These are phyloP conservation scores for Claviceps sp. DNA, from an alignment of 2,329 filamentous ascomycete genomes.

Conservation along the genomic window DNA sequence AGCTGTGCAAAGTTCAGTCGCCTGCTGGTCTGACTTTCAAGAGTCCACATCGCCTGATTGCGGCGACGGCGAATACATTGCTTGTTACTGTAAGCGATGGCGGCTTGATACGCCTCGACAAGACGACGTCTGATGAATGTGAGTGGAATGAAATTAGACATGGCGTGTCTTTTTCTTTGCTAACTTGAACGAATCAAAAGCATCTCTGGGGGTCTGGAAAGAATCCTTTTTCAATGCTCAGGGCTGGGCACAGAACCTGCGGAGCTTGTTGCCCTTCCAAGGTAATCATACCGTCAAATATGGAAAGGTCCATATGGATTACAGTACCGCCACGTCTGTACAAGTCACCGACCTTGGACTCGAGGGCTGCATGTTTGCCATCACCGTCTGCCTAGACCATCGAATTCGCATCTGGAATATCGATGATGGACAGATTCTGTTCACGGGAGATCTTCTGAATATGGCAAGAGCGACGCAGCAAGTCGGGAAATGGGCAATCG, in stretches of 20 bases:
- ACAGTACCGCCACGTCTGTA: conserved; percentile 52
- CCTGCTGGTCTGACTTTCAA: conserved; percentile 67
- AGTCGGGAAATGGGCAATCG: conserved; percentile 59
- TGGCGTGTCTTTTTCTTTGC: not conserved
- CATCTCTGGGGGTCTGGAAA: conserved; percentile 38
- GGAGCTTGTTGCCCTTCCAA: conserved; percentile 53
- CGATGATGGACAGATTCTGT: conserved; percentile 62
- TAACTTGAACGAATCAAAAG: conserved; percentile 8
- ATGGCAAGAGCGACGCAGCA: conserved; percentile 54
- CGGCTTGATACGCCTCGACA: conserved; percentile 57
- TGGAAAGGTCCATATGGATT: conserved; percentile 51
- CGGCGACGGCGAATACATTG: conserved; percentile 58
- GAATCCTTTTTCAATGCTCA: conserved; percentile 63
- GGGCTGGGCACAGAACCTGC: conserved; percentile 55
- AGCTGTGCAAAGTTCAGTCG: conserved; percentile 61
- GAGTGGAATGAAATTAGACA: conserved; percentile 12
- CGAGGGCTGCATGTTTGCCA: conserved; percentile 40
- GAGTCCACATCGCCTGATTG: conserved; percentile 67
- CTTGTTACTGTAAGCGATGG: conserved; percentile 74
- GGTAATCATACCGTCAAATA: conserved; percentile 50
- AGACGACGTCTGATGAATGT: conserved; percentile 36
- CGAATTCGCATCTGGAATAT: conserved; percentile 83
- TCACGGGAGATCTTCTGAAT: conserved; percentile 65
- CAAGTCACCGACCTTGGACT: conserved; percentile 38
- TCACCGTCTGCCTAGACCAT: conserved; percentile 83